These are phyloP conservation scores for Calycina herbarum DNA, from an alignment of 2,329 filamentous ascomycete species.

Conservation along the genomic window DNA sequence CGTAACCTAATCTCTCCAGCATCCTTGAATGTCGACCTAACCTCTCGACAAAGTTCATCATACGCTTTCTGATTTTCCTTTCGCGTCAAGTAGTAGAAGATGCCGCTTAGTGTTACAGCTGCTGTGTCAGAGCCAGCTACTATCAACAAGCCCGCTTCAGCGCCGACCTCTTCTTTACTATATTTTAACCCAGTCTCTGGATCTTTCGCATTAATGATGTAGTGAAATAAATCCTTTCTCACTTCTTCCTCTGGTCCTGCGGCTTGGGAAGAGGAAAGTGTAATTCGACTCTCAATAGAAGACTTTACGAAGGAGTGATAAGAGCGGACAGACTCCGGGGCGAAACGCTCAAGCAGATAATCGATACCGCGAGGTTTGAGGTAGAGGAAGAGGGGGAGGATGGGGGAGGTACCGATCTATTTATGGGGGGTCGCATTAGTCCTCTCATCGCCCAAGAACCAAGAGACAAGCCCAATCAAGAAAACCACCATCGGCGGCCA, in stretches of 20 bases:
- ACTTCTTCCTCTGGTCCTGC: neutral
- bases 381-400: neutral
- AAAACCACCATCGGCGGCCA: no score
- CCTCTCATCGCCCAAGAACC: no score
- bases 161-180: neutral
- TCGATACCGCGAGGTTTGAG: neutral
- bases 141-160: neutral
- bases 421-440: neutral
- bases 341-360: neutral
- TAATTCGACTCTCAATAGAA: neutral
- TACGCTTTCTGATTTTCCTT: neutral
- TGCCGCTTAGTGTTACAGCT: neutral
- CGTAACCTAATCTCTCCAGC: neutral
- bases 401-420: neutral
- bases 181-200: neutral
- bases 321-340: neutral
- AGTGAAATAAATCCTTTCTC: neutral
- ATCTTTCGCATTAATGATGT: neutral
- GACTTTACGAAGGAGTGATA: neutral
- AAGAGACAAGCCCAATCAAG: no score
- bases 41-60: neutral
- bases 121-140: neutral
- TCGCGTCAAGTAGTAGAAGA: neutral
- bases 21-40: neutral
- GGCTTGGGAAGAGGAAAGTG: neutral